Percentiles rank a stretch among this genome's conserved stretches.
Evolutionary conservation across 2,329 filamentous ascomycete genomes (phyloP).

Genomic region (Talaromyces sp.): DNA sequence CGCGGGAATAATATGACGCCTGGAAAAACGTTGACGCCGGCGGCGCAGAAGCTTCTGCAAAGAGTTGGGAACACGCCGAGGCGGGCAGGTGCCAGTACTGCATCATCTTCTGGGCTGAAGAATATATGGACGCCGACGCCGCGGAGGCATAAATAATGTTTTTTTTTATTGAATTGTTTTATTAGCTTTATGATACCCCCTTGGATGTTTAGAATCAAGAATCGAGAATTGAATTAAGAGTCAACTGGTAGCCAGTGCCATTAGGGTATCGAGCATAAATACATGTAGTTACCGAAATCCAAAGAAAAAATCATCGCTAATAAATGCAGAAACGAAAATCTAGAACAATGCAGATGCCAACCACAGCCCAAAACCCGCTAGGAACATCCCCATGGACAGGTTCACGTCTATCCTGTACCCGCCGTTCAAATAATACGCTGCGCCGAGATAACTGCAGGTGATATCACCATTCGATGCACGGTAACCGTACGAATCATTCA

Average conservation of each 20-base stretch:
- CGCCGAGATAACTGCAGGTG: conserved; percentile 60
- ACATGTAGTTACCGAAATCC: background rate
- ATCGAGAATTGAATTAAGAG: background rate
- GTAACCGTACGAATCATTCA: conserved; percentile 50
- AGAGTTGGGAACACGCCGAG: conserved; percentile 34
- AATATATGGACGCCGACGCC: conserved; percentile 27
- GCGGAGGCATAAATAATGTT: background rate
- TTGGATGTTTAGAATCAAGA: background rate
- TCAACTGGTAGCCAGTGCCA: background rate
- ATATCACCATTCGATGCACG: conserved; percentile 34
- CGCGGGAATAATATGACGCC: conserved; percentile 13
- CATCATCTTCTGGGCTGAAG: conserved; percentile 18
- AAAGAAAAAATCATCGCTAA: background rate
- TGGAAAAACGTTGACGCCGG: conserved; percentile 38
- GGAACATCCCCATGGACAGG: background rate
- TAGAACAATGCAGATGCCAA: background rate
- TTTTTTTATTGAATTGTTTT: background rate
- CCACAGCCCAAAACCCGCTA: conserved; percentile 6
- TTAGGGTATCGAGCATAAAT: background rate
- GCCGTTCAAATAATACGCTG: conserved; percentile 47
- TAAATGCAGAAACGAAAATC: background rate
- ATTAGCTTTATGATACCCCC: background rate
- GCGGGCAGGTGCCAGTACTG: conserved; percentile 8
- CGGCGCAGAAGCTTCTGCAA: conserved; percentile 39
- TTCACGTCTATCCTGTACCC: background rate